Base-by-base conservation (phyloP, 257 asterid species). In the Ehretia macrophylla region DNA sequence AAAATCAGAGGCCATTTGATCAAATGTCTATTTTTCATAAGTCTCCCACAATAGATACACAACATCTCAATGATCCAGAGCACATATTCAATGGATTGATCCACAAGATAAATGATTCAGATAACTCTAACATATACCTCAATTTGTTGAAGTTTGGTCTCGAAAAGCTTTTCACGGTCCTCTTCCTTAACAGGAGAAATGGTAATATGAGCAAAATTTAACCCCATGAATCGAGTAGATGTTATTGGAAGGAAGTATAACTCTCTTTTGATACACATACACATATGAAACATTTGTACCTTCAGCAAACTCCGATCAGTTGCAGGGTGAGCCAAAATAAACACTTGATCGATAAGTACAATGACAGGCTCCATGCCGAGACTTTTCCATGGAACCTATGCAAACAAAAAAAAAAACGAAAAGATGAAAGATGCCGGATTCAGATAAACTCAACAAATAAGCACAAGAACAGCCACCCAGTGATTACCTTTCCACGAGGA, bases 361-460 rank as follows among this genome's bases (percentile, higher is more conserved):
- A 92, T 89, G 62, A 92, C 99, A 3, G 99, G 99, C 84, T 92
- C 99, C 83, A 88, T 92, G 63, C 99, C 99, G 53, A 92, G 97
- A 69, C 99, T 67, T 78, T 92, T 92, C 99, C 99, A 92, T 62
- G 99, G 99, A 65, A 92, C 99, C 99, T 92, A 65, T 72, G 58
- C 39, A 52, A 20, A 21, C 27, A 9, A 52, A 52, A 32, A 8
- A 21, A 49, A 17, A 27, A n/a, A n/a, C n/a, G n/a, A n/a, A n/a
- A n/a, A n/a, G n/a, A n/a, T n/a, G n/a, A n/a, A n/a, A n/a, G n/a
- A n/a, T n/a, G n/a, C n/a, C n/a, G n/a, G n/a, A n/a, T n/a, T n/a
- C n/a, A n/a, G n/a, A n/a, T n/a, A n/a, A n/a, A n/a, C n/a, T 42
- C 2, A 10, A 46, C 5, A 10, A 46, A 46, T 5, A 10, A 46